phyloP scores from a whole-genome alignment of 2,329 filamentous ascomycete species.

The Phialocephala subalpina region DNA sequence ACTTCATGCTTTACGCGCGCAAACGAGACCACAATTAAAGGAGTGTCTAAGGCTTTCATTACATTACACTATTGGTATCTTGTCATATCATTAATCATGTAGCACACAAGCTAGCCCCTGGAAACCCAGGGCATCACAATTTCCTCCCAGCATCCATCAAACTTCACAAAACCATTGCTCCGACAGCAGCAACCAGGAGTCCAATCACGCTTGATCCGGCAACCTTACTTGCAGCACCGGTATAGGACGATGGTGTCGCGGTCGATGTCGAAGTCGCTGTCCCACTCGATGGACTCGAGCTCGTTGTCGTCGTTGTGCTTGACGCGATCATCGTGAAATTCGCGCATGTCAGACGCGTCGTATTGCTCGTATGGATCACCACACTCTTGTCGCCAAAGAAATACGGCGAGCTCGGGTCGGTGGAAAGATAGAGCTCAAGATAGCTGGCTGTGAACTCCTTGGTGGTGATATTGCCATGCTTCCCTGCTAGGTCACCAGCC shows the following conservation, averaged over 20 bases:
- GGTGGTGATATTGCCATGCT: conserved; percentile 12
- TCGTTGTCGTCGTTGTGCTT: neutral
- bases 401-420: conserved; percentile 3
- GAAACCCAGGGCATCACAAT: neutral
- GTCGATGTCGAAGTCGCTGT: neutral
- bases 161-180: neutral
- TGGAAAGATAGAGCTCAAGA: conserved; percentile 7
- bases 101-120: neutral
- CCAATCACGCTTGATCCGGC: neutral
- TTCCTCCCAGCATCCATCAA: neutral
- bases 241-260: neutral
- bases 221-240: neutral
- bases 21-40: neutral
- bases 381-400: conserved; percentile 15
- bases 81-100: neutral
- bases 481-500: conserved; percentile 8
- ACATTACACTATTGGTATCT: neutral
- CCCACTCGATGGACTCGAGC: neutral
- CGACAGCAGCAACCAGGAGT: neutral
- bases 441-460: neutral
- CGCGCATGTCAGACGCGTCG: conserved; percentile 9
- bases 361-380: conserved; percentile 9
- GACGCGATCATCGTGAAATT: conserved; percentile 11
- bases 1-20: neutral
- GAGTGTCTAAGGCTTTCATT: neutral